Conservation (phyloP, 805 yeast species). For the Ogataea corticis region DNA sequence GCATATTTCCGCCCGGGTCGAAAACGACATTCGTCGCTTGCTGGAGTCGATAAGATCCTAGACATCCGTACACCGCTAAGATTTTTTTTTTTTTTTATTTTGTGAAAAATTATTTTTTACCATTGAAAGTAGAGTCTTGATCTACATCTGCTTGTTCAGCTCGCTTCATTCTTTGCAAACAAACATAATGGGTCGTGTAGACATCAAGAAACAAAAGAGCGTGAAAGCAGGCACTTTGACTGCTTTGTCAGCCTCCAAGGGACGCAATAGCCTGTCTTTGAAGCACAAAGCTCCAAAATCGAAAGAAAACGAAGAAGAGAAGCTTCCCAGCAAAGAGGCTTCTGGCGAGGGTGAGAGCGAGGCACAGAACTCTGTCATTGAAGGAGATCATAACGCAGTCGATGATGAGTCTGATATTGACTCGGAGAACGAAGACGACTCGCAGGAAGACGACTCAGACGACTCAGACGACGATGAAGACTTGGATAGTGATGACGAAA, state of each 20-base stretch:
- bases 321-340: conserved; percentile 29
- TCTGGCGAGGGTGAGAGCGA: conserved; percentile 23
- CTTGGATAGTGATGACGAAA: conserved; percentile 13
- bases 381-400: not conserved
- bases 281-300: not conserved
- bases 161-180: not conserved
- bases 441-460: conserved; percentile 16
- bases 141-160: not conserved
- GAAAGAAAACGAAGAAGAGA: not conserved
- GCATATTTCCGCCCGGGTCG: too few species aligned
- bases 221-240: not conserved
- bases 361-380: too few species aligned
- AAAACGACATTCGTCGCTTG: too few species aligned
- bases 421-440: conserved; percentile 21
- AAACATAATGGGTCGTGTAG: conserved; percentile 1
- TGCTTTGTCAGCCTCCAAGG: not conserved
- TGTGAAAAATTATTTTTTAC: not conserved
- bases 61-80: not conserved
- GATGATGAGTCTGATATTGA: conserved; percentile 3
- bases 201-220: not conserved
- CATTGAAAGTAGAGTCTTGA: not conserved
- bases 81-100: conserved; percentile 2
- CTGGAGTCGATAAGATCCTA: not conserved
- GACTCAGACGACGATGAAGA: conserved; percentile 18
- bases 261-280: not conserved